These are phyloP conservation scores for Neurospora africana DNA, from an alignment of 495 filamentous ascomycete genomes.

Conservation along the genomic window DNA sequence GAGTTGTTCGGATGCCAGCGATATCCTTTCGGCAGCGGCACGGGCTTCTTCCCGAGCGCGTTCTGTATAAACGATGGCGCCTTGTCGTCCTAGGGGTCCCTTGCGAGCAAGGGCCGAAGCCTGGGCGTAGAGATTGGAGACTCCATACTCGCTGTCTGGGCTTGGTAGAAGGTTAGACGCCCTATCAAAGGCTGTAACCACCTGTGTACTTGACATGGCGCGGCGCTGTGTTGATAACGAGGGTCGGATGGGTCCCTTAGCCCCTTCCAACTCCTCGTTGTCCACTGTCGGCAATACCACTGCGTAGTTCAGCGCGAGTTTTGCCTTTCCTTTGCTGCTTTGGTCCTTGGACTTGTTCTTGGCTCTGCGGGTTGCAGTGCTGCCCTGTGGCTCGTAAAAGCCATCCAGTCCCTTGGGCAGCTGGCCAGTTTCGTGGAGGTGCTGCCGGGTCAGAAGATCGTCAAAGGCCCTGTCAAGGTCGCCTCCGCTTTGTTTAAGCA, in stretches of 20 bases:
- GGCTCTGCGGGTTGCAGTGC: constrained; percentile 32
- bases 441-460: constrained; percentile 64
- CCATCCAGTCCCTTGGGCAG: constrained; percentile 68
- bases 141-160: not conserved
- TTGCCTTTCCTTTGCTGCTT: not conserved
- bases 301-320: constrained; percentile 14
- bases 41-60: constrained; percentile 20
- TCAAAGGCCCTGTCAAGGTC: constrained; percentile 65
- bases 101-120: constrained; percentile 22
- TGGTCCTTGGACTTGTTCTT: constrained; percentile 18
- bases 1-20: constrained; percentile 41
- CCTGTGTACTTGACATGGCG: not conserved
- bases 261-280: constrained; percentile 16
- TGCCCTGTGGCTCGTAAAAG: constrained; percentile 46
- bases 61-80: constrained; percentile 26
- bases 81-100: constrained; percentile 32
- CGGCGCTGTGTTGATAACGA: not conserved
- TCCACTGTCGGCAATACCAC: constrained; percentile 11
- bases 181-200: not conserved
- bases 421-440: constrained; percentile 51
- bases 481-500: constrained; percentile 52
- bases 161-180: not conserved
- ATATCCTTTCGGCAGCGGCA: constrained; percentile 13
- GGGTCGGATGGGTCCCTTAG: constrained; percentile 9
- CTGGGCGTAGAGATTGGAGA: constrained; percentile 13